Evolutionary conservation across 192 early-diverging fungal genomes (phyloP), one percentile per base, ranked within the genome.

Genomic region (Entomortierella chlamydospora): DNA sequence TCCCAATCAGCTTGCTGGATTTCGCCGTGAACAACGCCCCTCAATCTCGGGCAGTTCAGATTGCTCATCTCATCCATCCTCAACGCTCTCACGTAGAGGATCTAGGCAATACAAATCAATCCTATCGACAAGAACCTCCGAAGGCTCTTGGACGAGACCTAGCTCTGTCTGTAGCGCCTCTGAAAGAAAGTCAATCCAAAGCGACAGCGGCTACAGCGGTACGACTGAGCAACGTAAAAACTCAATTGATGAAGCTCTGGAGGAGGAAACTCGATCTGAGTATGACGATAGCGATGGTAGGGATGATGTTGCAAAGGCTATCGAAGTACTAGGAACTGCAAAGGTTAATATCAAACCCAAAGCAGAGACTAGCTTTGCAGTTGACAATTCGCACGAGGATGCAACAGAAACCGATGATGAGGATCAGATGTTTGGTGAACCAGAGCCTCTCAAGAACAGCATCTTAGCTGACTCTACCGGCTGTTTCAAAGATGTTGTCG

Each of bases 181-280:
- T 15, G 54, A 57, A 13, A 26, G 10, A 10, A 37, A 59, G n/a
- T 20, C 64, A 9, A 20, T 37, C 11, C 20, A 31, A 34, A 74
- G 70, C n/a, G 72, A 76, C 12, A 67, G 62, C 57, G 70, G 72
- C 9, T 68, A 61, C 57, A 39, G 58, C 17, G 57, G 64, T 17
- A 45, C 34, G 25, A 28, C 41, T 0, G 59, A 68, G 1, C 52
- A 58, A 1, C 29, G 28, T 0, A 28, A 29, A 26, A 15, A 37
- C n/a, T 20, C 42, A 0, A 45, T 62, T n/a, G 55, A 58, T 22
- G 52, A 62, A 4, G 39, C 29, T 4, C 56, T 57, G 18, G 56
- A 57, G 11, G 31, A 34, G 28, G 54, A 55, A 18, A 23, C 2
- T 54, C 12, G 25, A 11, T 2, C 4, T 3, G 56, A 37, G 6